Evolutionary conservation across 1,284 basidiomycete species (phyloP).

Genomic region (Moesziomyces globuligerus): DNA sequence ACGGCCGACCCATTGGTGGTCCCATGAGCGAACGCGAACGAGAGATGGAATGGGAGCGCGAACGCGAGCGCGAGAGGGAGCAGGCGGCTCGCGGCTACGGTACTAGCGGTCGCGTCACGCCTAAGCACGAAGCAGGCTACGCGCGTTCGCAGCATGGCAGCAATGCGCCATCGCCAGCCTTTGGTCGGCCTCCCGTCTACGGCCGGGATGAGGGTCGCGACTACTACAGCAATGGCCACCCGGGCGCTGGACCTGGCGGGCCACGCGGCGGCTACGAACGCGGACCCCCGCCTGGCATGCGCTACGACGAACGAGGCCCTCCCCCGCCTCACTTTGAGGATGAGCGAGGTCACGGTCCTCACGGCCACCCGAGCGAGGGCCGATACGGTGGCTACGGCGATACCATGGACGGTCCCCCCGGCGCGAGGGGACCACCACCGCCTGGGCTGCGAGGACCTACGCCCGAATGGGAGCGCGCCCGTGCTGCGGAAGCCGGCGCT

Average conservation of each 20-base stretch:
- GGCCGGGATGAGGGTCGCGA: constrained; percentile 41
- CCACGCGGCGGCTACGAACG: constrained; percentile 39
- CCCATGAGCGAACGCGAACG: constrained; percentile 48
- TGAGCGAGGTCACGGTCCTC: constrained; percentile 1
- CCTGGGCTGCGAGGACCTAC: constrained; percentile 36
- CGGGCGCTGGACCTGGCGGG: constrained; percentile 23
- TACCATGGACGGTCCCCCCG: constrained; percentile 23
- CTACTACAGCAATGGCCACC: constrained; percentile 39
- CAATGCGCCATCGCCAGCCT: constrained; percentile 49
- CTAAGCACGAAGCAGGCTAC: constrained; percentile 43
- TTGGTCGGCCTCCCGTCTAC: constrained; percentile 43
- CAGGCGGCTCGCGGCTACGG: constrained; percentile 39
- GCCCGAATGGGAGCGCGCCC: constrained; percentile 37
- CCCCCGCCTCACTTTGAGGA: constrained; percentile 16
- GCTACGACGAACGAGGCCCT: constrained; percentile 36
- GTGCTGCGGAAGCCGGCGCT: constrained; percentile 21
- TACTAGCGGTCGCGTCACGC: constrained; percentile 43
- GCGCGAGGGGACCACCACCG: constrained; percentile 14
- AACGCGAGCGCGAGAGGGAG: constrained; percentile 44
- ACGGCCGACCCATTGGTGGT: constrained; percentile 40
- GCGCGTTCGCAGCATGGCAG: constrained; percentile 49
- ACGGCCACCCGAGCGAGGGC: constrained; percentile 4
- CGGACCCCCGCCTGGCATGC: constrained; percentile 28
- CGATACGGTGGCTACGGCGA: constrained; percentile 36
- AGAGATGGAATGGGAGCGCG: constrained; percentile 50